Conservation (phyloP, 2,329 filamentous ascomycete species). For the Ceratocystis cubensis region DNA sequence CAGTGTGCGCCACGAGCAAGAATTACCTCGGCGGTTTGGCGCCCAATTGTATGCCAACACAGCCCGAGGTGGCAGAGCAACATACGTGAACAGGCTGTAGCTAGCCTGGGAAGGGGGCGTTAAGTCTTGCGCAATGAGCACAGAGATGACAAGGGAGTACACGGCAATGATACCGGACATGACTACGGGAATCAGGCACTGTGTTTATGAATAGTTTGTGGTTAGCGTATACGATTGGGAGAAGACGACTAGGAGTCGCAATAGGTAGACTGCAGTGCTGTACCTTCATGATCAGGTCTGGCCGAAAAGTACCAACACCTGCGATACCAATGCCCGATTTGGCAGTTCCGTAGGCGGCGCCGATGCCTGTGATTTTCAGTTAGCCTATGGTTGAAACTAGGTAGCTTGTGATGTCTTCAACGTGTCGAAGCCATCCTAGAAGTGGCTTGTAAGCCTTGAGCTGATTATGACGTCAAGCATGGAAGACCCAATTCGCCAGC, state of each 20-base stretch:
- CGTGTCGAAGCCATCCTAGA: background rate
- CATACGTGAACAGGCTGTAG: slow-evolving; percentile 77
- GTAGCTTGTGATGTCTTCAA: background rate
- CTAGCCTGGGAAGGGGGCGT: slow-evolving; percentile 50
- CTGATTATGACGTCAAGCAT: slow-evolving; percentile 1
- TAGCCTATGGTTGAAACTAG: background rate
- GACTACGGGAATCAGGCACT: slow-evolving; percentile 79
- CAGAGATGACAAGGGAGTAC: slow-evolving; percentile 91
- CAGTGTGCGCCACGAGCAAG: background rate
- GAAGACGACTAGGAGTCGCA: too few relatives aligned
- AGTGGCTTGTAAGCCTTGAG: background rate
- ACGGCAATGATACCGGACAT: slow-evolving; percentile 99
- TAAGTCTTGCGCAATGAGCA: slow-evolving; percentile 87
- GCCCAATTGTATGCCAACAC: too few relatives aligned
- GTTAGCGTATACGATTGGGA: background rate
- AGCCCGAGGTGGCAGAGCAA: slow-evolving; percentile 21
- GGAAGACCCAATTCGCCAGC: background rate
- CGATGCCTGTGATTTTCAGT: slow-evolving; percentile 36
- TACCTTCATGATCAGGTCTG: slow-evolving; percentile 87
- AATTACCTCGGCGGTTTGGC: too few relatives aligned
- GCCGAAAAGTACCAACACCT: slow-evolving; percentile 71
- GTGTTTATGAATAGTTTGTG: slow-evolving; percentile 2
- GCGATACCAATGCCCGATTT: slow-evolving; percentile 83
- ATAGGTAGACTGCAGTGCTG: slow-evolving; percentile 23
- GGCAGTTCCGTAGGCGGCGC: slow-evolving; percentile 76